Evolutionary conservation across 441 rosid genomes (phyloP).

Genomic region (Bruguiera hainesii): DNA sequence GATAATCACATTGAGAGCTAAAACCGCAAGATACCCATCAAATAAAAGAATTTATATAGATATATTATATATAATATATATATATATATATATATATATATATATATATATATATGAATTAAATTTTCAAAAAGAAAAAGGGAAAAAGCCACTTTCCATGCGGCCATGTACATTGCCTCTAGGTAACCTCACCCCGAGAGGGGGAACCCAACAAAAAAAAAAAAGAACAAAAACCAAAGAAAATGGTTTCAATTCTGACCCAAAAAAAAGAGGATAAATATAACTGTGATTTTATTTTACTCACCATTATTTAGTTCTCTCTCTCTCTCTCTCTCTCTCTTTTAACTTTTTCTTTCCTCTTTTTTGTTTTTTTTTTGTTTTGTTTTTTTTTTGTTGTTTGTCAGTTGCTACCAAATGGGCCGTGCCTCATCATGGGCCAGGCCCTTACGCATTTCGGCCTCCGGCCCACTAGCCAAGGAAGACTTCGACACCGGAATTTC

Average conservation of each 20-base stretch:
- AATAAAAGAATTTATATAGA: too few species aligned
- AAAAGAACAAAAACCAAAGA: neutral
- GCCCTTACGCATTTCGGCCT: neutral
- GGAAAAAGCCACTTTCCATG: conserved; percentile 36
- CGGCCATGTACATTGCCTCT: conserved; percentile 53
- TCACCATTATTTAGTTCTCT: too few species aligned
- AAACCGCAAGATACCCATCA: too few species aligned
- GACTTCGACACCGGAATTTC: conserved; percentile 73
- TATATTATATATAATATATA: too few species aligned
- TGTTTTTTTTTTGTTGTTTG: neutral
- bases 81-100: too few species aligned
- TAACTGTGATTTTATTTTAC: too few species aligned
- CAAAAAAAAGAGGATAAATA: too few species aligned
- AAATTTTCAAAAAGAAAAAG: neutral
- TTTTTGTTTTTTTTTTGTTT: too few species aligned
- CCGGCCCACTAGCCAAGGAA: conserved; percentile 37
- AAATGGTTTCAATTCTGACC: neutral
- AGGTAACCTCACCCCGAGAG: conserved; percentile 26
- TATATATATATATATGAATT: too few species aligned
- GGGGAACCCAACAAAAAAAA: conserved; percentile 15
- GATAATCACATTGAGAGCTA: too few species aligned
- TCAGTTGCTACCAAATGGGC: neutral
- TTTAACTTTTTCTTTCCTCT: too few species aligned
- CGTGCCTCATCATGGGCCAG: conserved; percentile 19
- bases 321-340: too few species aligned